phyloP scores from a whole-genome alignment of 768 basidiomycete species.

The Tremella yokohamensis region DNA sequence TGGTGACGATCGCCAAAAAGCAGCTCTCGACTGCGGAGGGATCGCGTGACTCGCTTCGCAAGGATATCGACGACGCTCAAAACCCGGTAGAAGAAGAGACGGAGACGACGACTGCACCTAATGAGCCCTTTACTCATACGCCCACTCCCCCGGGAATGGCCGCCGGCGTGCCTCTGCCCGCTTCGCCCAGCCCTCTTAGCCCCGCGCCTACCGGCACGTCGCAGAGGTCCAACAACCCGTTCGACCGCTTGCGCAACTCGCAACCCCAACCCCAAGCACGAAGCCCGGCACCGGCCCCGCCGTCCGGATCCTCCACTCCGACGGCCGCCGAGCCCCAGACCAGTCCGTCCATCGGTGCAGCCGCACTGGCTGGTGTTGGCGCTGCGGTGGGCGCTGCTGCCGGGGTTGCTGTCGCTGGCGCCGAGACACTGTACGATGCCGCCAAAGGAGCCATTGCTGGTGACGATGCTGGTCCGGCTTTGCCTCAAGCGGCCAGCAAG shows the following conservation, averaged over 20 bases:
- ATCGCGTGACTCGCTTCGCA: slow-evolving; percentile 65
- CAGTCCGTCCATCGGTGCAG: slow-evolving; percentile 18
- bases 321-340: not conserved
- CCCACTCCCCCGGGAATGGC: slow-evolving; percentile 54
- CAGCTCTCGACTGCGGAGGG: slow-evolving; percentile 81
- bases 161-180: slow-evolving; percentile 68
- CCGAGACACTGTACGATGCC: slow-evolving; percentile 29
- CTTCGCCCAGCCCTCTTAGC: slow-evolving; percentile 62
- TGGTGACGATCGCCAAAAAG: slow-evolving; percentile 90
- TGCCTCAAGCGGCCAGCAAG: not conserved
- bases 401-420: slow-evolving; percentile 31
- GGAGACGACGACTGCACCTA: not conserved
- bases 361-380: slow-evolving; percentile 33
- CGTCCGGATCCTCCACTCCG: not conserved
- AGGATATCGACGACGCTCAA: slow-evolving; percentile 66
- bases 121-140: not conserved
- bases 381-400: slow-evolving; percentile 33
- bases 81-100: slow-evolving; percentile 52
- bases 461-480: not conserved
- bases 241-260: slow-evolving; percentile 62
- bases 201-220: slow-evolving; percentile 56
- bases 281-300: slow-evolving; percentile 2
- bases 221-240: slow-evolving; percentile 83
- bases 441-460: slow-evolving; percentile 28
- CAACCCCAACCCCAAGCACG: slow-evolving; percentile 1